phyloP scores from a whole-genome alignment of 208 protist genomes.

The Trypanosoma boissoni region DNA sequence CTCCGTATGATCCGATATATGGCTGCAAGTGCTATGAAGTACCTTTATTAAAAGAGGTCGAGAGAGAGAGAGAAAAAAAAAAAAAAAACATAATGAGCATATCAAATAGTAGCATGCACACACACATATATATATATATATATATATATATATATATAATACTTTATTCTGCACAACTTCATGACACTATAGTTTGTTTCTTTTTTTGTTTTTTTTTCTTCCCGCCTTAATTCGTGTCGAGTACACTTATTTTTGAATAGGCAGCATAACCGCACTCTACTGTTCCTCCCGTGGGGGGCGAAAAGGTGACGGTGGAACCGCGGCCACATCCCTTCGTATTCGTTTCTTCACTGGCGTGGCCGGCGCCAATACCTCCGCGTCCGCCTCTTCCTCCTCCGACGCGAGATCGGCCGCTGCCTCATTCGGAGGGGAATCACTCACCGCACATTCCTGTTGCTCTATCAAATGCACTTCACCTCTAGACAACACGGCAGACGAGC shows the following conservation, averaged over 20 bases:
- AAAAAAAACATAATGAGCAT: background rate
- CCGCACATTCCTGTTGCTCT: background rate
- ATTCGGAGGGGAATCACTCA: background rate
- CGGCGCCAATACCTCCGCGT: slow-evolving; percentile 24
- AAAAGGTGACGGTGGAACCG: slow-evolving; percentile 24
- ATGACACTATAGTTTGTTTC: background rate
- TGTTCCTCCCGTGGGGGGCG: slow-evolving; percentile 10
- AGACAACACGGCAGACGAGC: background rate
- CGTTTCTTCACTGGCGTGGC: slow-evolving; percentile 25
- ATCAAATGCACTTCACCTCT: background rate
- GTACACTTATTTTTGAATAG: too few species aligned
- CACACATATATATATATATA: background rate
- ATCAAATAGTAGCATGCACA: slow-evolving; percentile 5
- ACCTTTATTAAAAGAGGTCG: slow-evolving; percentile 2
- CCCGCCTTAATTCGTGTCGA: background rate
- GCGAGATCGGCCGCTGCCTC: background rate
- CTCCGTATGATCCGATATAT: background rate
- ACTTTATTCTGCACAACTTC: too few species aligned
- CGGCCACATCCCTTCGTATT: slow-evolving; percentile 6
- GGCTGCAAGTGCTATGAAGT: background rate
- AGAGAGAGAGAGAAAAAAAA: background rate
- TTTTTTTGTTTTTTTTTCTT: background rate
- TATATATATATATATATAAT: background rate
- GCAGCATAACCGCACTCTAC: too few species aligned
- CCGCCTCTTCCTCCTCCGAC: slow-evolving; percentile 10